Evolutionary conservation across 805 yeast species (phyloP).

Genomic region (Candida saitoana): DNA sequence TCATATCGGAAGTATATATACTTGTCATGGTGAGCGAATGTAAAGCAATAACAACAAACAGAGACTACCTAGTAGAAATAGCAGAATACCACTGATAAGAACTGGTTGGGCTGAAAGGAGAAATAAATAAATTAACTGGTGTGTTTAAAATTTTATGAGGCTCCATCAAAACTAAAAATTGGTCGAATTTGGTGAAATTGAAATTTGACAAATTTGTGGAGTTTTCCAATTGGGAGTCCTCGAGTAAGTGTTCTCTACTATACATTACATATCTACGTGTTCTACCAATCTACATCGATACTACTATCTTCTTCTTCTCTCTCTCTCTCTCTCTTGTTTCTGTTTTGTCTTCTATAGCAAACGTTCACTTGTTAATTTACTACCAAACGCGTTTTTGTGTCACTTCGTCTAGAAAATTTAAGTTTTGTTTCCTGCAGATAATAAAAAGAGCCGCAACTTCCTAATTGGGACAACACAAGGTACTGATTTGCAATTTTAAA

Average conservation of each 20-base stretch:
- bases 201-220: too few species aligned
- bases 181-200: neutral
- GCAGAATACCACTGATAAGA: neutral
- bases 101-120: neutral
- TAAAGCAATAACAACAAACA: neutral
- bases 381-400: neutral
- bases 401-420: neutral
- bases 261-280: too few species aligned
- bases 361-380: too few species aligned
- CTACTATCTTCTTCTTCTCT: too few species aligned
- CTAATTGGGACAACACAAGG: neutral
- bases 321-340: too few species aligned
- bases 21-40: conserved; percentile 26
- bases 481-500: too few species aligned
- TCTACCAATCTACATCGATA: too few species aligned
- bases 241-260: too few species aligned
- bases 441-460: neutral
- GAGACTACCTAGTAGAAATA: neutral
- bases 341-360: too few species aligned
- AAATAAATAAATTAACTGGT: too few species aligned
- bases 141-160: neutral
- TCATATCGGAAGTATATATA: conserved; percentile 38
- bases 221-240: too few species aligned
- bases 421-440: too few species aligned
- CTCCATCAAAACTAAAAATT: neutral